Evolutionary conservation across 371 early-diverging fungal genomes (phyloP).

Genomic region (Mortierella sp.): DNA sequence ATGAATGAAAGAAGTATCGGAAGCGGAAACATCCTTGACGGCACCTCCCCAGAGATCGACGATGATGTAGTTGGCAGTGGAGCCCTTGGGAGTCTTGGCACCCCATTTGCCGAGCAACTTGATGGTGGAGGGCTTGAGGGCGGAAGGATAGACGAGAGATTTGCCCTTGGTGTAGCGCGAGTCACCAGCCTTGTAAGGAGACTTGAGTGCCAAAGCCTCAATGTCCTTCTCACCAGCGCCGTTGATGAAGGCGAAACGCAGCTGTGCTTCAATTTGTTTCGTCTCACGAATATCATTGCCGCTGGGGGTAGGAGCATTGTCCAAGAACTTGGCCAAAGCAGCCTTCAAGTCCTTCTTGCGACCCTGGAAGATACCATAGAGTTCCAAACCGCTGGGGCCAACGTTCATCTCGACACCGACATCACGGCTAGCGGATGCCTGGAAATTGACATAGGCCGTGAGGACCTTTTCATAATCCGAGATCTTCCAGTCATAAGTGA

Average conservation of each 20-base stretch:
- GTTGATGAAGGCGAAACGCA: constrained; percentile 31
- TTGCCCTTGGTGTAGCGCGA: constrained; percentile 38
- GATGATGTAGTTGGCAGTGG: constrained; percentile 39
- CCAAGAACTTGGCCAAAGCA: constrained; percentile 29
- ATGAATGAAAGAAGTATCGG: constrained; percentile 36
- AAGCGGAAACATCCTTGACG: constrained; percentile 17
- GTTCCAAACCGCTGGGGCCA: constrained; percentile 21
- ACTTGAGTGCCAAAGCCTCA: constrained; percentile 28
- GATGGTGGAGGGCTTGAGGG: constrained; percentile 28
- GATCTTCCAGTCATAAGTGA: constrained; percentile 33
- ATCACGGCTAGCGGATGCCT: constrained; percentile 19
- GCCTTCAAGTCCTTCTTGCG: constrained; percentile 11
- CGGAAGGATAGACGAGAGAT: constrained; percentile 39
- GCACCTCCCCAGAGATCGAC: constrained; percentile 55
- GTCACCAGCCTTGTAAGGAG: constrained; percentile 23
- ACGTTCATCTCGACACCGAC: constrained; percentile 45
- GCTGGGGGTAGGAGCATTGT: constrained; percentile 20
- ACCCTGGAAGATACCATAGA: constrained; percentile 41
- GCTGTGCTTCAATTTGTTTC: constrained; percentile 32
- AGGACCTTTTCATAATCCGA: constrained; percentile 27
- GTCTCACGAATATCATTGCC: constrained; percentile 25
- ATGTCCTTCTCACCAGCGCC: constrained; percentile 23
- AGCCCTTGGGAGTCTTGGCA: constrained; percentile 27
- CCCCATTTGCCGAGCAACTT: constrained; percentile 37
- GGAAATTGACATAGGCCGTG: constrained; percentile 27